Evolutionary conservation across 441 rosid species (phyloP).

Genomic region (Viola pubescens): DNA sequence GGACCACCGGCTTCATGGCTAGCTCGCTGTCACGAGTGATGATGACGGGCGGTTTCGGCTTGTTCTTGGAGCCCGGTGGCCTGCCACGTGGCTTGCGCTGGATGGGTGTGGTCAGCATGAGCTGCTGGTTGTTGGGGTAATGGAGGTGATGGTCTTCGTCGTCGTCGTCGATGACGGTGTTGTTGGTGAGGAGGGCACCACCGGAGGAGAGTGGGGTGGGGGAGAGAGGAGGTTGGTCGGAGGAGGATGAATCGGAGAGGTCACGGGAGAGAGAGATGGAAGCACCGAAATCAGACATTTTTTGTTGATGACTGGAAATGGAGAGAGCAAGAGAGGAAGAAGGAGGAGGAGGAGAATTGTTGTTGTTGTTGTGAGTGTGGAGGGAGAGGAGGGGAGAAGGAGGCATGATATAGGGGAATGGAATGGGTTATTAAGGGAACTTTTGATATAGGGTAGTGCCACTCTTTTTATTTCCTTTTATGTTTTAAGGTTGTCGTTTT

Average conservation of each 20-base stretch:
- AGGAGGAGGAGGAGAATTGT: not conserved
- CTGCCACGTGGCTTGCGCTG: slow-evolving; percentile 34
- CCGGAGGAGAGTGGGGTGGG: slow-evolving; percentile 12
- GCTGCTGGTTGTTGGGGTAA: slow-evolving; percentile 1
- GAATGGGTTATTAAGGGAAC: too few relatives aligned
- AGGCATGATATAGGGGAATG: not conserved
- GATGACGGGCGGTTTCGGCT: slow-evolving; percentile 36
- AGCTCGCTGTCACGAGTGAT: slow-evolving; percentile 25
- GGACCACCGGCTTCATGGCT: slow-evolving; percentile 30
- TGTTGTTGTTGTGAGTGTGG: not conserved
- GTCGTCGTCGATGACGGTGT: slow-evolving; percentile 4
- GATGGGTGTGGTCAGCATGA: not conserved
- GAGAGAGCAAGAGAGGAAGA: not conserved
- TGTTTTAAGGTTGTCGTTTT: too few relatives aligned
- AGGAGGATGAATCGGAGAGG: slow-evolving; percentile 16
- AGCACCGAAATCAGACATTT: slow-evolving; percentile 31
- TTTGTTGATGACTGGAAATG: not conserved
- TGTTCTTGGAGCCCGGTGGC: slow-evolving; percentile 50
- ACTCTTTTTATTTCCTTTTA: too few relatives aligned
- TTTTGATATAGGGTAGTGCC: too few relatives aligned
- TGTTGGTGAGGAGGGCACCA: not conserved
- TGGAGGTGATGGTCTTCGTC: not conserved
- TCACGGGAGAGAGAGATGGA: slow-evolving; percentile 30
- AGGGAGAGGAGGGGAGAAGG: not conserved
- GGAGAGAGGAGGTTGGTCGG: slow-evolving; percentile 25